A percentile compares a stretch with the other conserved stretches of the same genome.
Evolutionary conservation across 768 basidiomycete species (phyloP).

Genomic region (Boletus pseudo-olivaceus): DNA sequence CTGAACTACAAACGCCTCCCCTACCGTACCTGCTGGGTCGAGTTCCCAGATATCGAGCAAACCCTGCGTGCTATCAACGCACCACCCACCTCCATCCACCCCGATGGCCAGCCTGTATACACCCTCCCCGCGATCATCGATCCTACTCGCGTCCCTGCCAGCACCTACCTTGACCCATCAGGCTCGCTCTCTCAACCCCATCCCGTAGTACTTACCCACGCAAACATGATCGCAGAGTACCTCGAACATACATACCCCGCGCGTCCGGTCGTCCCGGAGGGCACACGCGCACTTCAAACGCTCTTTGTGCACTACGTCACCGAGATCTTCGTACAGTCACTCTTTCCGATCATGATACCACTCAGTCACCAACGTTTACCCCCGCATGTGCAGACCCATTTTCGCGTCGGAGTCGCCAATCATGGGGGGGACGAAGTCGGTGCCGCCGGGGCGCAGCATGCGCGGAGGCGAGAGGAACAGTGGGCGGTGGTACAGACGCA

Average conservation of each 20-base stretch:
- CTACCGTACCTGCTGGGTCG: constrained; percentile 68
- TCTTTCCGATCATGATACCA: constrained; percentile 69
- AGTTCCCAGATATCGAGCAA: constrained; percentile 64
- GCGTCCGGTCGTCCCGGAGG: constrained; percentile 67
- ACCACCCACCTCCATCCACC: constrained; percentile 48
- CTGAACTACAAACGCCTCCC: constrained; percentile 74
- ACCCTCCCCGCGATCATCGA: constrained; percentile 70
- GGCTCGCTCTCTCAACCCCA: constrained; percentile 32
- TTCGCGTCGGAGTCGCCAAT: constrained; percentile 24
- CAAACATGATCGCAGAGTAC: constrained; percentile 66
- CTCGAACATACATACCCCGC: constrained; percentile 67
- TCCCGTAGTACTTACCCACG: constrained; percentile 56
- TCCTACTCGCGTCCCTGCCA: constrained; percentile 29
- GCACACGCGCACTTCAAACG: constrained; percentile 62
- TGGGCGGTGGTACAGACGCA: constrained; percentile 65
- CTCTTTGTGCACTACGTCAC: constrained; percentile 70
- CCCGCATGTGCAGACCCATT: constrained; percentile 50
- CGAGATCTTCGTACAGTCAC: constrained; percentile 60
- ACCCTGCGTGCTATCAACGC: constrained; percentile 58
- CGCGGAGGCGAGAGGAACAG: constrained; percentile 54
- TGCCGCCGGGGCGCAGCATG: not conserved
- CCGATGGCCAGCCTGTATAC: constrained; percentile 61
- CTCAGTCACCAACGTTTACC: constrained; percentile 61
- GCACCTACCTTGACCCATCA: not conserved
- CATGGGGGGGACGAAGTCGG: not conserved